These are phyloP conservation scores for Musa schizocarpa DNA, from an alignment of 176 grass and related monocot species.

Conservation along the genomic window DNA sequence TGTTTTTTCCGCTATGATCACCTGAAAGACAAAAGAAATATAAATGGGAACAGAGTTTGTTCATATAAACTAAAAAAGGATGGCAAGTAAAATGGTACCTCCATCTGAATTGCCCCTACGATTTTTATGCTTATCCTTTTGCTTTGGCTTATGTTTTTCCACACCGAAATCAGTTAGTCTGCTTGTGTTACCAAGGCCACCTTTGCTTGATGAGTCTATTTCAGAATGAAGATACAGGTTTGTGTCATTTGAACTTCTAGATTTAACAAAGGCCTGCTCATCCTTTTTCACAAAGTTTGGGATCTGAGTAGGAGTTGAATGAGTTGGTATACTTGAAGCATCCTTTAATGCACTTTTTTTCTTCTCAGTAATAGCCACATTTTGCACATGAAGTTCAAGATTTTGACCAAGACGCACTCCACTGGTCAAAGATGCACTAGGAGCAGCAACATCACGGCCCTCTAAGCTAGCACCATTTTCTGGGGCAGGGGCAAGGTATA, in stretches of 20 bases:
- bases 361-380: slow-evolving; percentile 17
- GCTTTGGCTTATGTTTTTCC: slow-evolving; percentile 30
- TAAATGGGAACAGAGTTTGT: neutral
- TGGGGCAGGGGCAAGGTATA: slow-evolving; percentile 34
- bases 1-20: slow-evolving; percentile 38
- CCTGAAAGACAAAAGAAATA: slow-evolving; percentile 29
- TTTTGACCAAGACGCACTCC: slow-evolving; percentile 16
- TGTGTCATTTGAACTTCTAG: slow-evolving; percentile 26
- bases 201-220: slow-evolving; percentile 9
- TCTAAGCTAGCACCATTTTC: slow-evolving; percentile 27
- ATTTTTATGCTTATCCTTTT: slow-evolving; percentile 32
- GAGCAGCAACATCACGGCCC: slow-evolving; percentile 26
- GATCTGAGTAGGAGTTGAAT: slow-evolving; percentile 20
- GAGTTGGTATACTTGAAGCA: slow-evolving; percentile 24
- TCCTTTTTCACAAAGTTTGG: slow-evolving; percentile 39
- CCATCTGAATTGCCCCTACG: slow-evolving; percentile 24
- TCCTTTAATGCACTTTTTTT: slow-evolving; percentile 26
- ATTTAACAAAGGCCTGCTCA: slow-evolving; percentile 18
- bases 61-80: neutral
- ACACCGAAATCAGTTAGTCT: slow-evolving; percentile 3
- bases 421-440: slow-evolving; percentile 10
- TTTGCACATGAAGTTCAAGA: slow-evolving; percentile 22
- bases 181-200: neutral
- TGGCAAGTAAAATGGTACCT: slow-evolving; percentile 24
- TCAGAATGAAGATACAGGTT: slow-evolving; percentile 9